Base-by-base conservation (phyloP, 208 protist genomes). In the Acanthamoeba comandoni region DNA sequence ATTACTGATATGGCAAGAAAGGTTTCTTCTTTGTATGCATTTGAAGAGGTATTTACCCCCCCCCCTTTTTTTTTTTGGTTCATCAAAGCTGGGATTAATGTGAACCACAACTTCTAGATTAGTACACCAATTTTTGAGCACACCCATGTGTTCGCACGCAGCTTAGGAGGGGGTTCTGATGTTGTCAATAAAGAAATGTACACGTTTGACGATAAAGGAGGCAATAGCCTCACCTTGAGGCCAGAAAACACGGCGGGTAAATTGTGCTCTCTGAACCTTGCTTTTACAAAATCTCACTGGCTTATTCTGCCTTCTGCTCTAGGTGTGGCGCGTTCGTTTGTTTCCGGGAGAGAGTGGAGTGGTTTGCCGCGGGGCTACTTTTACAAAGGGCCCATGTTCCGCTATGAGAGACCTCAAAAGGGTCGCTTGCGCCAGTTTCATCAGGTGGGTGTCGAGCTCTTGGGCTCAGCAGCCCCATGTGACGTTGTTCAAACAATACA, bases 181-280 rank as follows among this genome's bases (percentile, higher is more conserved):
- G 92, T 95, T 0, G 94, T 95, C 0, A 71, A 62, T 48, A 95
- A 95, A 51, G 94, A 95, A 35, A 95, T 95, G 94, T 95, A 87
- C 67, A 77, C 67, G 1, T 90, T 95, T 58, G 69, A 67, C 9
- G 92, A 94, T 69, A 52, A 62, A 19, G 53, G 57, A 39, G 82
- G 88, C 65, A 35, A 77, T 12, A 58, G 22, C 3, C 91, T 95
- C n/a, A 93, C 62, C 49, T 55, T 95, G 17, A 64, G 94, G 65
- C 94, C 94, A 17, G 94, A 95, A 35, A 69, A 69, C 15, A 95
- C 94, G 19, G 94, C 94, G 9, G 85, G 93, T 77, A 70, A 22
- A 22, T 65, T 65, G 4, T 26, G 24, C 5, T 65, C 5, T 65
- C 58, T 65, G 58, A 22, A 8, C 24, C 4, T 26, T 65, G 22